Evolutionary conservation across 2,329 filamentous ascomycete genomes (phyloP).

Genomic region (Colletotrichum simmondsii): DNA sequence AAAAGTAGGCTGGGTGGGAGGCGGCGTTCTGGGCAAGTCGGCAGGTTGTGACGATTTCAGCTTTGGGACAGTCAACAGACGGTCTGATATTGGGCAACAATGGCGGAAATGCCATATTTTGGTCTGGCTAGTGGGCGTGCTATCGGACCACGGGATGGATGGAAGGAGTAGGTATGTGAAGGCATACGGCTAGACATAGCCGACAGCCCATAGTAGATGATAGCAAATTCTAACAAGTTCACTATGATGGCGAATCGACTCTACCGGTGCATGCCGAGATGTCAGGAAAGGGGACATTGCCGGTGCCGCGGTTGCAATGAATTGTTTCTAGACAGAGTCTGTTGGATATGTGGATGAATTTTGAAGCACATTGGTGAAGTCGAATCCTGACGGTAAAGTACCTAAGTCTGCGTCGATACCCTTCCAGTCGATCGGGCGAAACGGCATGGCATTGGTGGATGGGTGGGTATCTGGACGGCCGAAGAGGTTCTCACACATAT

Average conservation of each 20-base stretch:
- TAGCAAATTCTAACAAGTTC: conserved; percentile 24
- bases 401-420: neutral
- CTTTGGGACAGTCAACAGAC: conserved; percentile 9
- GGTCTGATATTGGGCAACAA: neutral
- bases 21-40: conserved; percentile 27
- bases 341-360: too few species aligned
- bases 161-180: conserved; percentile 1
- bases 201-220: conserved; percentile 24
- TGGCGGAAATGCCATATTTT: conserved; percentile 13
- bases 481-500: neutral
- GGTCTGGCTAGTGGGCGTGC: conserved; percentile 7
- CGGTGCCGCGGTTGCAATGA: too few species aligned
- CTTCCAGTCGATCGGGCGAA: neutral
- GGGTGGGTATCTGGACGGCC: neutral
- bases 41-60: conserved; percentile 19
- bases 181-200: conserved; percentile 14
- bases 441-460: neutral
- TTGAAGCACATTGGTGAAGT: too few species aligned
- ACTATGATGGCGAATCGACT: neutral
- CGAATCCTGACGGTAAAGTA: too few species aligned
- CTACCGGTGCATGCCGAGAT: too few species aligned
- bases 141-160: neutral
- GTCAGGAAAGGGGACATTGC: too few species aligned
- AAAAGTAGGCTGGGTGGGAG: conserved; percentile 17
- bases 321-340: too few species aligned